Base-by-base conservation (phyloP, 495 filamentous ascomycete genomes). In the Mycothermus thermophilus region DNA sequence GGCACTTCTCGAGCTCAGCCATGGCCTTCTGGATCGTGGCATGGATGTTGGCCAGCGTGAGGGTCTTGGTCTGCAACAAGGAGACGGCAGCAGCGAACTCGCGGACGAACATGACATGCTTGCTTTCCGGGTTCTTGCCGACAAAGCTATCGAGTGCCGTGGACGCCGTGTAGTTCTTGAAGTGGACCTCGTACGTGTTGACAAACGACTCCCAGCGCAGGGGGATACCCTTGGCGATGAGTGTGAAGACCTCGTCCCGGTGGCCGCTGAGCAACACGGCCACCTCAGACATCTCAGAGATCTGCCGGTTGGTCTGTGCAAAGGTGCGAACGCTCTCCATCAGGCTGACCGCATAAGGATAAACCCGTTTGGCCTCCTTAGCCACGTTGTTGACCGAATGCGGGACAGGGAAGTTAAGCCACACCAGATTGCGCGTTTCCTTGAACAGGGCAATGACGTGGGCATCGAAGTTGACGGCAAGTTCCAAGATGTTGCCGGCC, bases 361-460 rank as follows among this genome's bases (percentile, higher is more conserved):
- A 99, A 8, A 96, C 90, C 24, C 88, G 72, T 54, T 92, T 93
- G 1, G 90, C 92, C 50, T 96, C 90, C 57, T 94, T 96, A 3
- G 90, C 92, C 41, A 92, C 80, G 44, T 83, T 96, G 67, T 77
- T 93, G 48, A 99, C 79, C 1, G 79, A 69, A 61, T 96, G 90
- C 16, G 92, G 90, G 18, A 99, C 82, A 34, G 79, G 75, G 54
- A 80, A 96, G 48, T 81, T 85, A 29, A 90, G 74, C 86, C 88
- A 96, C 17, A 84, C 71, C 19, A 99, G 67, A 47, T 96, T 96
- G 17, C 90, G 75, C n/a, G 93, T 92, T 60, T 99, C 90, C 51
- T 99, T 99, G 67, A 96, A 99, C 20, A 99, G 60, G 0, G 85
- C 83, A 54, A 96, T 99, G 39, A 96, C 80, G 50, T 96, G 88